Base-by-base conservation (phyloP, 2,329 filamentous ascomycete species). In the Fusarium clavum region DNA sequence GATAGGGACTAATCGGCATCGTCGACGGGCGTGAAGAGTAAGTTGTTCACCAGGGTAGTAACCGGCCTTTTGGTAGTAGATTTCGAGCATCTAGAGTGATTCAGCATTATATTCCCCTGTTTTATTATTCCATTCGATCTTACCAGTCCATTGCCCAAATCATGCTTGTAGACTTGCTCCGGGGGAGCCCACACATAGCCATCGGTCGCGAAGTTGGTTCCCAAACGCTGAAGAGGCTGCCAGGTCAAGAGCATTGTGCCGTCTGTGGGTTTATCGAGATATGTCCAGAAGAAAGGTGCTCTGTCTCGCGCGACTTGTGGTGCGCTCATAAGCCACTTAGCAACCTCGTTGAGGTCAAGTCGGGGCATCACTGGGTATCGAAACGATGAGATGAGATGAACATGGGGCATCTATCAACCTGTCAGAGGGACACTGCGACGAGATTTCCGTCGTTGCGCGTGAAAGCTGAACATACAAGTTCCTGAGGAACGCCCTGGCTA, bases 211-310 rank as follows among this genome's bases (percentile, higher is more conserved):
- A 94, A 97, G 74, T 90, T 91, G 3, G 87, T 90, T 6, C 88
- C 89, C 58, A 92, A 81, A 61, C 90, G 88, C 74, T 90, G 87
- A 55, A 92, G 84, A 4, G 95, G 92, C 79, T 98, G 94, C 95
- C 95, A 98, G 55, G 92, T 92, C 69, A 98, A 85, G 77, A 96
- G 88, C 46, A 97, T 87, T 11, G 91, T 91, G 59, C 94, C 94
- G 80, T 97, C 93, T 55, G 86, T 86, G 13, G 95, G 95, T 56
- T 90, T 88, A 74, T 96, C 90, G 60, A 98, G 88, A 79, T 95
- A 97, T 47, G 92, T 94, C 95, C 95, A 99, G 81, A 91, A 93
- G 86, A 99, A 94, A 5, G 95, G 89, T 51, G 94, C 91, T 70
- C 90, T 86, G 77, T 97, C 92, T 79, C 93, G 92, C 73, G 94